A percentile compares a stretch with the other conserved stretches of the same genome.
These are phyloP conservation scores for Capsicum chinense DNA, from an alignment of 257 asterid species.

Conservation along the genomic window DNA sequence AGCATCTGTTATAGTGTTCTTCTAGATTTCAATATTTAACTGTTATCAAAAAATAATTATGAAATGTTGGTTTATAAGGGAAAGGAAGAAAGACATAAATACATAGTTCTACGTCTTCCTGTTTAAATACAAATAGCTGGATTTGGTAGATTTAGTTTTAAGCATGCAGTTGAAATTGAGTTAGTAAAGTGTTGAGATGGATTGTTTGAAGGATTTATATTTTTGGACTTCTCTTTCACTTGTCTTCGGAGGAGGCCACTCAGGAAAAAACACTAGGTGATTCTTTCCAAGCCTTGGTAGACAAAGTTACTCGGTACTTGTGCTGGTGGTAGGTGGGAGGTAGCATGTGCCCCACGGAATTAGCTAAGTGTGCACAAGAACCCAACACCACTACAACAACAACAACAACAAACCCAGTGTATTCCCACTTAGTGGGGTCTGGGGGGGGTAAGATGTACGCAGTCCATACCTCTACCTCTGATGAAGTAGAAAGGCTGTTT, in stretches of 20 bases:
- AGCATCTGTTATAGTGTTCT: background rate
- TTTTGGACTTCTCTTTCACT: background rate
- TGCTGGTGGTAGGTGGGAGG: background rate
- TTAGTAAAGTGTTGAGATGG: background rate
- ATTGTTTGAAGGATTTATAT: background rate
- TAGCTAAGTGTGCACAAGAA: background rate
- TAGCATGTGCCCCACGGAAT: background rate
- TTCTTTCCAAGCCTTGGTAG: no score
- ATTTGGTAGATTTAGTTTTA: background rate
- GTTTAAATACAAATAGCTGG: background rate
- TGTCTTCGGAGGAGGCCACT: background rate
- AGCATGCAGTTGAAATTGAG: background rate
- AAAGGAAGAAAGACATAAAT: background rate
- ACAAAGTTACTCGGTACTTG: background rate
- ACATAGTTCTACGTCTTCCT: background rate
- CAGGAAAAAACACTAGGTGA: no score
- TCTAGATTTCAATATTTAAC: background rate
- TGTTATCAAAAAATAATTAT: no score
- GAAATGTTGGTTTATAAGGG: background rate
- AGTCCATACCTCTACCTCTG: no score
- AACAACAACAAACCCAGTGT: no score
- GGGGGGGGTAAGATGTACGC: no score
- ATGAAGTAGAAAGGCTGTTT: no score
- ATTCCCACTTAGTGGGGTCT: no score
- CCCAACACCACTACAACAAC: no score